phyloP scores from a whole-genome alignment of 495 filamentous ascomycete species.

The Aspergillus bridgeri region DNA sequence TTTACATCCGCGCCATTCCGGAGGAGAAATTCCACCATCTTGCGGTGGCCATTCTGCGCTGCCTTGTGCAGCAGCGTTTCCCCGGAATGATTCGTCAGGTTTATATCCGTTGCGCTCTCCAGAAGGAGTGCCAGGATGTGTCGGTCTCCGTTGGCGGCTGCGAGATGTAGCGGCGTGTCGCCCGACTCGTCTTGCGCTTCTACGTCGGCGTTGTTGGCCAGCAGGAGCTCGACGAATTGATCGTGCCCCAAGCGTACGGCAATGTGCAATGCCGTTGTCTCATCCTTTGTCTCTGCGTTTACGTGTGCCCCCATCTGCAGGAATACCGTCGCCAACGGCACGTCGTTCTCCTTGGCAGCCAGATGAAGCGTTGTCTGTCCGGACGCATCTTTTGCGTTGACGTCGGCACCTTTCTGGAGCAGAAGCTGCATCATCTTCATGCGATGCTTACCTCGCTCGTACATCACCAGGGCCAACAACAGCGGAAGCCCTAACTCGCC shows the following conservation, averaged over 20 bases:
- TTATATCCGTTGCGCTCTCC: slow-evolving; percentile 38
- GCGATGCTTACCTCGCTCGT: slow-evolving; percentile 18
- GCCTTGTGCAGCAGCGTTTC: slow-evolving; percentile 43
- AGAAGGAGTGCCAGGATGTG: slow-evolving; percentile 36
- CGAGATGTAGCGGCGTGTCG: slow-evolving; percentile 36
- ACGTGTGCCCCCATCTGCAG: slow-evolving; percentile 27
- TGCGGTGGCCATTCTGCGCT: slow-evolving; percentile 31
- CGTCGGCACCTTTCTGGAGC: slow-evolving; percentile 36
- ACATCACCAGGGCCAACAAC: slow-evolving; percentile 18
- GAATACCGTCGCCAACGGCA: slow-evolving; percentile 21
- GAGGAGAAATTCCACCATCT: slow-evolving; percentile 38
- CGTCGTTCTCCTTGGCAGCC: slow-evolving; percentile 20
- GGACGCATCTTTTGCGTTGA: slow-evolving; percentile 27
- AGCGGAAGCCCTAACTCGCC: slow-evolving; percentile 15
- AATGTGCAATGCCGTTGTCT: slow-evolving; percentile 30
- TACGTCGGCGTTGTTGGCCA: slow-evolving; percentile 24
- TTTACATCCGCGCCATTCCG: slow-evolving; percentile 32
- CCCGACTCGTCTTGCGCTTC: slow-evolving; percentile 25
- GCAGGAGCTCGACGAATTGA: slow-evolving; percentile 28
- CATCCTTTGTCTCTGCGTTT: slow-evolving; percentile 12
- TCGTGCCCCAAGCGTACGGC: slow-evolving; percentile 34
- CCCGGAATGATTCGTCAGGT: slow-evolving; percentile 30
- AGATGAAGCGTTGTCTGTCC: slow-evolving; percentile 39
- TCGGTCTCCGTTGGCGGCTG: slow-evolving; percentile 32
- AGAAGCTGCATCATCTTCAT: slow-evolving; percentile 23